These are phyloP conservation scores for Fusarium bulbicola DNA, from an alignment of 2,329 filamentous ascomycete species.

Conservation along the genomic window DNA sequence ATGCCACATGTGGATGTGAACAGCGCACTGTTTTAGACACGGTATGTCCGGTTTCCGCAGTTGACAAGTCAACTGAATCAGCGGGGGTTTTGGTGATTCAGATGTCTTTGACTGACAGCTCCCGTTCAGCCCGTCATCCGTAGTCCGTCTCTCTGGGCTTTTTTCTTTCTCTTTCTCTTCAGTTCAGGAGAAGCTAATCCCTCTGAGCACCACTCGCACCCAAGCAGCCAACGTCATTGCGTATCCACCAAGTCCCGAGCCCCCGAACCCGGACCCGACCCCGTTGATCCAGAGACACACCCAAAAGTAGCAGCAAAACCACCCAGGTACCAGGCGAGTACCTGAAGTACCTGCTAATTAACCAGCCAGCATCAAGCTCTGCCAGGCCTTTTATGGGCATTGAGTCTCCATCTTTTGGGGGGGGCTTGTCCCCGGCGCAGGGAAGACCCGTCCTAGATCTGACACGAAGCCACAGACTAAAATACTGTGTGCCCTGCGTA, in stretches of 20 bases:
- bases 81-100: not conserved
- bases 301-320: constrained; percentile 33
- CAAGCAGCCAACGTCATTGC: constrained; percentile 42
- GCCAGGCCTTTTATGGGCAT: constrained; percentile 11
- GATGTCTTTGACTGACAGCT: constrained; percentile 1
- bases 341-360: constrained; percentile 3
- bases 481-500: constrained; percentile 31
- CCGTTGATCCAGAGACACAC: constrained; percentile 40
- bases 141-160: not conserved
- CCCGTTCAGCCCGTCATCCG: not conserved
- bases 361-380: constrained; percentile 31
- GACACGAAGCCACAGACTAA: constrained; percentile 43
- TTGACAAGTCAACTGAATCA: constrained; percentile 1
- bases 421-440: constrained; percentile 34
- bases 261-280: constrained; percentile 42
- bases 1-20: constrained; percentile 6
- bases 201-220: constrained; percentile 4
- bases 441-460: constrained; percentile 43
- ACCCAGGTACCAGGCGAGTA: constrained; percentile 28
- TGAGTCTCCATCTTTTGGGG: constrained; percentile 23
- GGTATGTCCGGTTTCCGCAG: not conserved
- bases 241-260: constrained; percentile 43
- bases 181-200: constrained; percentile 11
- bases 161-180: not conserved
- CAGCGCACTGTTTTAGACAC: constrained; percentile 23